Conservation (phyloP, 306 rosid genomes). For the Citrullus colocynthis region DNA sequence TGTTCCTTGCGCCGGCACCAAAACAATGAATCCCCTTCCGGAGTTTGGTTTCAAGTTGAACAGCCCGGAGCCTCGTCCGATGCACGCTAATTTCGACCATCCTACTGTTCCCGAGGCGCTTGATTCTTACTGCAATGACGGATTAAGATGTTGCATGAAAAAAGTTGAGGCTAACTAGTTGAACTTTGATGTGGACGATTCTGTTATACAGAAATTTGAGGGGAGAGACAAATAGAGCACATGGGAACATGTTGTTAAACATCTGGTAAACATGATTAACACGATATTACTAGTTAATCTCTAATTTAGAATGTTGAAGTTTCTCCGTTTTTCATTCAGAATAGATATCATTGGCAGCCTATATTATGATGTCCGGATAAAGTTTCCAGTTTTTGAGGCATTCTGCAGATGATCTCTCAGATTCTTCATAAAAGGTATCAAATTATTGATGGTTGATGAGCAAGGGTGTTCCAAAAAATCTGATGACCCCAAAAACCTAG, state of each 20-base stretch:
- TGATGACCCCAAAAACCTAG: too few relatives aligned
- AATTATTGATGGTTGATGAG: background rate
- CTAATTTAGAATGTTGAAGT: background rate
- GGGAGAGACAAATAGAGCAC: background rate
- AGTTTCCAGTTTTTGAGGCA: background rate
- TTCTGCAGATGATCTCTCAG: background rate
- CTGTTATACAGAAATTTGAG: background rate
- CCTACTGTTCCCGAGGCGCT: conserved; percentile 42
- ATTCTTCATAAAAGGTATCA: background rate
- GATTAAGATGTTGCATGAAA: background rate
- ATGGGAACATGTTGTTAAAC: background rate
- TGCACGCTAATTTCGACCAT: conserved; percentile 13
- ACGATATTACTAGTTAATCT: background rate
- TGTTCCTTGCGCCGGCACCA: conserved; percentile 7
- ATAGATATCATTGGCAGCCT: background rate
- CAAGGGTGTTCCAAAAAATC: too few relatives aligned
- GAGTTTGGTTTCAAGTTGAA: background rate
- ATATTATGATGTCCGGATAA: background rate
- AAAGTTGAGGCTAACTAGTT: background rate
- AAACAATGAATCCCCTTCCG: conserved; percentile 17
- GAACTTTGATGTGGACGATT: background rate
- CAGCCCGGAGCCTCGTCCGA: background rate
- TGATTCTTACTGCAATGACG: conserved; percentile 49
- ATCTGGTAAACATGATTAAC: background rate
- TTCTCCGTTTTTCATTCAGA: background rate